phyloP scores from a whole-genome alignment of 768 basidiomycete genomes.

The Podaxis carcinomalis region DNA sequence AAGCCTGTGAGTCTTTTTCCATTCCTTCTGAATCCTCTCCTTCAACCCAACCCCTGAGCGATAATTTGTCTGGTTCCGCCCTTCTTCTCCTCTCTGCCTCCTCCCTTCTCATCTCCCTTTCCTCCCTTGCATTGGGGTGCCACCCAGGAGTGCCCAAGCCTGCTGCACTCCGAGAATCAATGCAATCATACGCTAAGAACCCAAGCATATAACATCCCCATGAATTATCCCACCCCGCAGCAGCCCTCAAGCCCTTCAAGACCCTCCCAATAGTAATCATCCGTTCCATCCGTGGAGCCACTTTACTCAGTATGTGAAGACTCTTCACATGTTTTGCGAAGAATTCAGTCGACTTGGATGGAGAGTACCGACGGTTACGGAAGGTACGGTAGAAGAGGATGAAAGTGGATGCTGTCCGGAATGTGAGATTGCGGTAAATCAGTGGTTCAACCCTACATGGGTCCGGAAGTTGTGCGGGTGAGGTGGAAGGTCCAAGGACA shows the following conservation, averaged over 20 bases:
- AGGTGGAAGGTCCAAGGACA: not conserved
- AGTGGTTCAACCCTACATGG: constrained; percentile 6
- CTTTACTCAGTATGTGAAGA: not conserved
- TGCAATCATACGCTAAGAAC: not conserved
- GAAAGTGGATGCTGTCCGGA: not conserved
- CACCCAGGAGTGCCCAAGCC: not conserved
- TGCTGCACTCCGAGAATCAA: too few species aligned
- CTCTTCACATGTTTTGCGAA: constrained; percentile 4
- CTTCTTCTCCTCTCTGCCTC: constrained; percentile 1
- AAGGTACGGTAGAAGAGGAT: constrained; percentile 9
- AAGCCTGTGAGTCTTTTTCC: too few species aligned
- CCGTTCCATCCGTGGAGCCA: not conserved
- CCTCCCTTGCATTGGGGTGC: not conserved
- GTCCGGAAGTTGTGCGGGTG: not conserved
- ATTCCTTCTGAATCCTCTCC: not conserved
- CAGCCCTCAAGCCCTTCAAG: not conserved
- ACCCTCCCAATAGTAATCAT: not conserved
- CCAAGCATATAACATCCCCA: not conserved
- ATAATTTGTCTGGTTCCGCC: not conserved
- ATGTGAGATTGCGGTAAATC: constrained; percentile 1
- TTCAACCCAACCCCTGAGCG: not conserved
- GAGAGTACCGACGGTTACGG: not conserved
- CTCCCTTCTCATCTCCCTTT: not conserved
- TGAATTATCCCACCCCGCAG: constrained; percentile 4
- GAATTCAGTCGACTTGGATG: constrained; percentile 1